These are phyloP conservation scores for Angophora floribunda DNA, from an alignment of 345 rosid genomes.

Conservation along the genomic window DNA sequence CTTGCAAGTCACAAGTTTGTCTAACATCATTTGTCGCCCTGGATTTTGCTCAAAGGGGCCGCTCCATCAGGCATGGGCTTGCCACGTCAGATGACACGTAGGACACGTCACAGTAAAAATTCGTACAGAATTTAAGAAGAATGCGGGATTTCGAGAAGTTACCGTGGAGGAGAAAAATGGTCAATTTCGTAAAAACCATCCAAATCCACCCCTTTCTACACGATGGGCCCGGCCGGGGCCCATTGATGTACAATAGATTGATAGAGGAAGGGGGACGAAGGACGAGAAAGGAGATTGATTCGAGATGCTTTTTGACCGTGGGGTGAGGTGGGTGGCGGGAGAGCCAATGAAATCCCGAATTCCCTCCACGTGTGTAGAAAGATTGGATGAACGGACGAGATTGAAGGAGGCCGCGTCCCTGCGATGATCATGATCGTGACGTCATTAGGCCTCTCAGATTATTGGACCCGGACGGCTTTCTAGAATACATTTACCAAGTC, in stretches of 20 bases:
- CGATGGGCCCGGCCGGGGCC: neutral
- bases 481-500: neutral
- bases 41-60: neutral
- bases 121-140: neutral
- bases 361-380: neutral
- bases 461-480: neutral
- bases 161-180: neutral
- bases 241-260: neutral
- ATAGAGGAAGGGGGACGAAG: neutral
- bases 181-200: neutral
- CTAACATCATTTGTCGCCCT: neutral
- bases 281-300: neutral
- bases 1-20: fast-evolving
- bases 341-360: neutral
- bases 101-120: neutral
- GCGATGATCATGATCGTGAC: neutral
- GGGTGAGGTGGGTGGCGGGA: neutral
- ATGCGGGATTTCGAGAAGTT: neutral
- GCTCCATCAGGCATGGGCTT: neutral
- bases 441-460: neutral
- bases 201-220: neutral
- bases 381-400: neutral
- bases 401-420: neutral
- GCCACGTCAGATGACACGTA: neutral
- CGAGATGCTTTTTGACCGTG: neutral